These are phyloP conservation scores for Craspedostauros australis DNA, from an alignment of 108 stramenopile species.

Conservation along the genomic window DNA sequence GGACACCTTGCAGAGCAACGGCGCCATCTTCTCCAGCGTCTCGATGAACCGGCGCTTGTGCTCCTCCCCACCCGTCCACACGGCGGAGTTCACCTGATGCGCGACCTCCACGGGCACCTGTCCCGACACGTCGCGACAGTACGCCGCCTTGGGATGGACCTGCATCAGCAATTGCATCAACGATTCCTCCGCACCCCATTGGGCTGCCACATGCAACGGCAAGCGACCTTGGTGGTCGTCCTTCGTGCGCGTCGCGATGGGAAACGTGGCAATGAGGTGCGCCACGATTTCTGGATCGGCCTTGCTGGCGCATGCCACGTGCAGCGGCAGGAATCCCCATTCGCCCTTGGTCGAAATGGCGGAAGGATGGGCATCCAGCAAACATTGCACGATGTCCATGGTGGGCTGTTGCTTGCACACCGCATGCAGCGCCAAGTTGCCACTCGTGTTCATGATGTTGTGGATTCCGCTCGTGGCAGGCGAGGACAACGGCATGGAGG, in stretches of 20 bases:
- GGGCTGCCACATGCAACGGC: conserved; percentile 10
- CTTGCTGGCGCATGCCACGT: conserved; percentile 1
- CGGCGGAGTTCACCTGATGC: background rate
- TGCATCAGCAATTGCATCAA: conserved; percentile 3
- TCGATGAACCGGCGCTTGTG: too few relatives aligned
- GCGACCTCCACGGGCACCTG: conserved; percentile 10
- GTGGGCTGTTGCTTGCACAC: conserved; percentile 15
- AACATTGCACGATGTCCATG: conserved; percentile 3
- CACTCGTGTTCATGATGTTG: background rate
- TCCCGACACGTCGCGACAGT: background rate
- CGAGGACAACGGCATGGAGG: too few relatives aligned
- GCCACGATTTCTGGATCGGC: conserved; percentile 6
- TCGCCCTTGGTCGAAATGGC: conserved; percentile 1
- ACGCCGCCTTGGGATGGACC: conserved; percentile 12
- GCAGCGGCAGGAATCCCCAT: conserved; percentile 16
- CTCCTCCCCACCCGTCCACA: too few relatives aligned
- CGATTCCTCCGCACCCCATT: conserved; percentile 4
- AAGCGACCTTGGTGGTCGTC: conserved; percentile 2
- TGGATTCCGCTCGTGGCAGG: background rate
- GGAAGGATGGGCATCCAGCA: conserved; percentile 2
- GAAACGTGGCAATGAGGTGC: conserved; percentile 3
- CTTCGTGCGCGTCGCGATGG: conserved; percentile 8
- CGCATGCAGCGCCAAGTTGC: conserved; percentile 10
- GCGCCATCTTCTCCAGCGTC: too few relatives aligned
- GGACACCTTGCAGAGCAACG: conserved; percentile 2